These are phyloP conservation scores for Chloranthus sessilifolius DNA, from an alignment of 164 flowering plant genomes.

Conservation along the genomic window DNA sequence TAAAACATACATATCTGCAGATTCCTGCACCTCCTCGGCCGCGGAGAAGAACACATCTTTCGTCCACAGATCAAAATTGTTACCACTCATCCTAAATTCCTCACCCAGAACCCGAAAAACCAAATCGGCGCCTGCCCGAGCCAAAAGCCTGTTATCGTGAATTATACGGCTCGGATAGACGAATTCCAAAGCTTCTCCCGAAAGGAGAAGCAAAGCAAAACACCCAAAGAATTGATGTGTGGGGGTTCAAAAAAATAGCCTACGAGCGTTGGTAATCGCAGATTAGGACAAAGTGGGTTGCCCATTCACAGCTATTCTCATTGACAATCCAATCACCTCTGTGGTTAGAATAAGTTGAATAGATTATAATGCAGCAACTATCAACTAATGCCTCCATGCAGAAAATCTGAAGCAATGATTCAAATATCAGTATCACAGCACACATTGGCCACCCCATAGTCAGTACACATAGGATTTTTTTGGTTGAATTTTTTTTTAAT, in stretches of 20 bases:
- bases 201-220: conserved; percentile 21
- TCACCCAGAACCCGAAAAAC: background rate
- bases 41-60: conserved; percentile 84
- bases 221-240: background rate
- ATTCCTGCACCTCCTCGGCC: conserved; percentile 89
- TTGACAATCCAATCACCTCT: conserved; percentile 4
- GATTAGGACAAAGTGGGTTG: too few species aligned
- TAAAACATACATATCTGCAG: conserved; percentile 68
- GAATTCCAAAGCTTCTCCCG: conserved; percentile 6
- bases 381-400: too few species aligned
- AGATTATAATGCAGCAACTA: too few species aligned
- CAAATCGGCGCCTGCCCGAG: conserved; percentile 8
- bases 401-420: too few species aligned
- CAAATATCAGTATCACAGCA: too few species aligned
- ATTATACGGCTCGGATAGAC: conserved; percentile 10
- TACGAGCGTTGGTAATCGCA: conserved; percentile 3
- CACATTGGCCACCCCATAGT: too few species aligned
- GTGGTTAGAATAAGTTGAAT: too few species aligned
- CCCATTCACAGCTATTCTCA: background rate
- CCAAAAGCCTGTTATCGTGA: background rate
- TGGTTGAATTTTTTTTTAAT: too few species aligned
- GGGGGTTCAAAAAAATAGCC: background rate
- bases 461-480: too few species aligned
- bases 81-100: conserved; percentile 64
- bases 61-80: conserved; percentile 79